Percentiles rank a stretch among this genome's conserved stretches.
Conservation (phyloP, 2,329 filamentous ascomycete genomes). For the Capronia coronata region DNA sequence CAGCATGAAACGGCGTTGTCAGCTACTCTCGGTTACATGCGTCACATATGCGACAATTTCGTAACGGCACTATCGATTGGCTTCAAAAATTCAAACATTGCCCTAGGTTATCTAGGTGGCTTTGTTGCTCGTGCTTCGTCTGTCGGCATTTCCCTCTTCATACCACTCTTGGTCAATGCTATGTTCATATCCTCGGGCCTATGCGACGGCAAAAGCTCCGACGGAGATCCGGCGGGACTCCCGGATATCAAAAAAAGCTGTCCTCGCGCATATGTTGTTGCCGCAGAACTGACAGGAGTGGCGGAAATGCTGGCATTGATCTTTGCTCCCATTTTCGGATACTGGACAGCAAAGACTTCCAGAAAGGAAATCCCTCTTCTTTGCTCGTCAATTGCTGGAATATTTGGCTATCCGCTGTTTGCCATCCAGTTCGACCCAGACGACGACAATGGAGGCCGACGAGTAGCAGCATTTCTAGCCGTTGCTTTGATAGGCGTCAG, state of each 20-base stretch:
- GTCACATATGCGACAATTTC: constrained; percentile 15
- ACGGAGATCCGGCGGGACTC: constrained; percentile 31
- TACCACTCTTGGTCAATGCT: constrained; percentile 86
- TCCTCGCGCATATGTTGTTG: constrained; percentile 76
- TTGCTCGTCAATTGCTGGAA: constrained; percentile 63
- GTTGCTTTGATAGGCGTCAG: constrained; percentile 79
- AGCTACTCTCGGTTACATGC: not conserved
- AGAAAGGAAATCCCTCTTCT: constrained; percentile 68
- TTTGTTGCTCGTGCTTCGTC: constrained; percentile 93
- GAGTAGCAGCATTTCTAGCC: constrained; percentile 63
- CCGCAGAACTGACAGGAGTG: constrained; percentile 78
- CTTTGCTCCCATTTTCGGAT: constrained; percentile 81
- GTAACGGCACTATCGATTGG: constrained; percentile 62
- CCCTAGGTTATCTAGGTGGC: constrained; percentile 82
- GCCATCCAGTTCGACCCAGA: constrained; percentile 73
- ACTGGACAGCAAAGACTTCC: constrained; percentile 62
- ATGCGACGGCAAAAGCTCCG: constrained; percentile 51
- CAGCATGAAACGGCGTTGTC: not conserved
- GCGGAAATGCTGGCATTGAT: constrained; percentile 82
- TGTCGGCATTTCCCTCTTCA: constrained; percentile 89
- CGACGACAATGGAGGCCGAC: constrained; percentile 62
- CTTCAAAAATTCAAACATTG: constrained; percentile 69
- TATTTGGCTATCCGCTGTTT: constrained; percentile 71
- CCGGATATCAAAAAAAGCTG: constrained; percentile 76
- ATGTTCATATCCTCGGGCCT: constrained; percentile 78